Percentiles rank a stretch among this genome's conserved stretches.
These are phyloP conservation scores for Roridomyces roridus DNA, from an alignment of 768 basidiomycete species.

Conservation along the genomic window DNA sequence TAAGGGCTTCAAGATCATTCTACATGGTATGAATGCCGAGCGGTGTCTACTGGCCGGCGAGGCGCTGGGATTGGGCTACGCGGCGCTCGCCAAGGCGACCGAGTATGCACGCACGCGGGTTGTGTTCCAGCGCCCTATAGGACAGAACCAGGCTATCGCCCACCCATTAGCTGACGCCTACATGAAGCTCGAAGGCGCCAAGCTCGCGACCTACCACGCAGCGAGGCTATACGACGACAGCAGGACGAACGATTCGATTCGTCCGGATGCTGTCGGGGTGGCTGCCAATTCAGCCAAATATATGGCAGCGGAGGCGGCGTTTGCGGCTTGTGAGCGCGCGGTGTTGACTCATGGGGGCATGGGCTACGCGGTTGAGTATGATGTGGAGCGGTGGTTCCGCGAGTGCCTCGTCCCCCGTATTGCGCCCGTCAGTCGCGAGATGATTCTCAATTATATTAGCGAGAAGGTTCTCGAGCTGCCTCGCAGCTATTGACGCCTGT, in stretches of 20 bases:
- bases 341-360: slow-evolving; percentile 24
- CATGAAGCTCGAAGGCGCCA: slow-evolving; percentile 22
- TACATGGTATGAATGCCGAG: slow-evolving; percentile 28
- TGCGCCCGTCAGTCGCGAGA: slow-evolving; percentile 27
- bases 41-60: slow-evolving; percentile 26
- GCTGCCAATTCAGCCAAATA: slow-evolving; percentile 25
- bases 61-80: slow-evolving; percentile 25
- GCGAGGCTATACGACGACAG: slow-evolving; percentile 23
- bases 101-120: slow-evolving; percentile 18
- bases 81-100: slow-evolving; percentile 17
- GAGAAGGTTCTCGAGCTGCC: slow-evolving; percentile 19
- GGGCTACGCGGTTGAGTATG: slow-evolving; percentile 25
- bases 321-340: slow-evolving; percentile 22
- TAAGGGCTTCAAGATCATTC: slow-evolving; percentile 25
- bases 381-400: slow-evolving; percentile 25
- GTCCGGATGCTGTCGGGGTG: slow-evolving; percentile 12
- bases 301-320: slow-evolving; percentile 26
- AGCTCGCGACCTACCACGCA: slow-evolving; percentile 23
- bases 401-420: slow-evolving; percentile 26
- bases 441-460: slow-evolving; percentile 23
- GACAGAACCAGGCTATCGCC: slow-evolving; percentile 22
- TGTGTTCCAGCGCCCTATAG: slow-evolving; percentile 25
- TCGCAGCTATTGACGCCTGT: slow-evolving; percentile 15
- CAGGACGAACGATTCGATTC: neutral
- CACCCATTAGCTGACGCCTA: slow-evolving; percentile 24